Percentiles rank a stretch among this genome's conserved stretches.
phyloP scores from a whole-genome alignment of 352 stramenopile species.

The Globisporangium orthogonon region DNA sequence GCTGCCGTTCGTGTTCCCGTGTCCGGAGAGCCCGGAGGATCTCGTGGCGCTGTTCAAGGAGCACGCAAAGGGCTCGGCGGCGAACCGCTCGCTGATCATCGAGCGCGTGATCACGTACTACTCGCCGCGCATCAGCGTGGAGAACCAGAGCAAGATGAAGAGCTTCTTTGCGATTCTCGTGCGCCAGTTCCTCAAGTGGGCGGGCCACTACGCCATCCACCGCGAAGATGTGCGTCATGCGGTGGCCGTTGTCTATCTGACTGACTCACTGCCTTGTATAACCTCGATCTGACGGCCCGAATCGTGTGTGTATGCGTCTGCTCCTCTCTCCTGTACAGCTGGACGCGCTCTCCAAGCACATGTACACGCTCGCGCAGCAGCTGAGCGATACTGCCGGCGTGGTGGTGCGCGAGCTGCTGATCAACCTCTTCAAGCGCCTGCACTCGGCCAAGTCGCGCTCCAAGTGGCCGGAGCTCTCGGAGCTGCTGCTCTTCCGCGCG shows the following conservation, averaged over 20 bases:
- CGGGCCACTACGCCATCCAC: slow-evolving; percentile 63
- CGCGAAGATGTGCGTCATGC: slow-evolving; percentile 61
- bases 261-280: not conserved
- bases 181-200: slow-evolving; percentile 90
- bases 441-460: slow-evolving; percentile 72
- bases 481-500: slow-evolving; percentile 88
- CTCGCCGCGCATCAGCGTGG: slow-evolving; percentile 90
- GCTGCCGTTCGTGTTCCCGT: slow-evolving; percentile 95
- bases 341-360: slow-evolving; percentile 68
- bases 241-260: not conserved
- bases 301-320: slow-evolving; percentile 16
- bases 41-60: slow-evolving; percentile 86
- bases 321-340: slow-evolving; percentile 35
- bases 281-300: slow-evolving; percentile 24
- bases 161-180: slow-evolving; percentile 95
- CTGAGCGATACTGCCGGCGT: slow-evolving; percentile 83
- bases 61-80: slow-evolving; percentile 74
- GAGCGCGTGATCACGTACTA: slow-evolving; percentile 91
- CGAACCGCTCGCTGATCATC: slow-evolving; percentile 83
- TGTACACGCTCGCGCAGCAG: slow-evolving; percentile 90
- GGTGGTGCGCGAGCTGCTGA: slow-evolving; percentile 86
- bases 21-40: slow-evolving; percentile 88
- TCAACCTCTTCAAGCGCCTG: slow-evolving; percentile 88
- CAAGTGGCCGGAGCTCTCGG: slow-evolving; percentile 83
- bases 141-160: slow-evolving; percentile 95